These are phyloP conservation scores for Lipomyces chichibuensis DNA, from an alignment of 805 yeast genomes.

Conservation along the genomic window DNA sequence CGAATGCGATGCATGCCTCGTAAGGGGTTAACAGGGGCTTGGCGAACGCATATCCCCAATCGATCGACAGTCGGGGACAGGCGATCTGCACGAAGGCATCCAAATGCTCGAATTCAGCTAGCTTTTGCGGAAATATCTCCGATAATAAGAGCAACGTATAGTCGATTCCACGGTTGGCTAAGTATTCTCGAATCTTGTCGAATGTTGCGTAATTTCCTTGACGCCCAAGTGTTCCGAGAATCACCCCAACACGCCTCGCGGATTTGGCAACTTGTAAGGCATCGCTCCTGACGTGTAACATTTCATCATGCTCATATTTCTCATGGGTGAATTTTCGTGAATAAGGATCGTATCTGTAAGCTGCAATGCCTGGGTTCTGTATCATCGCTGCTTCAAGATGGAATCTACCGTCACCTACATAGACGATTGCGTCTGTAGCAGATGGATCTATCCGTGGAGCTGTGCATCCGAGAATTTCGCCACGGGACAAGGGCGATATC, in stretches of 20 bases:
- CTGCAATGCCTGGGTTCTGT: constrained; percentile 90
- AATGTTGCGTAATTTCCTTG: constrained; percentile 88
- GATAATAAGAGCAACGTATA: constrained; percentile 83
- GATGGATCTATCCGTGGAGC: constrained; percentile 68
- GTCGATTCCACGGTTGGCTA: constrained; percentile 59
- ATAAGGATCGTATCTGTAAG: constrained; percentile 94
- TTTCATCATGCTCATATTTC: constrained; percentile 80
- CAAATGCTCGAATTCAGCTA: constrained; percentile 87
- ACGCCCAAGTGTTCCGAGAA: constrained; percentile 91
- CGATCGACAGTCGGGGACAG: constrained; percentile 92
- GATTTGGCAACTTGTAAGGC: constrained; percentile 66
- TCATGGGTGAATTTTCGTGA: constrained; percentile 88
- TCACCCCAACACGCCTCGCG: constrained; percentile 69
- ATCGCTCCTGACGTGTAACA: constrained; percentile 70
- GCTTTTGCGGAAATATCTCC: constrained; percentile 90
- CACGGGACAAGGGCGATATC: constrained; percentile 87
- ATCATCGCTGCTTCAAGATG: constrained; percentile 96
- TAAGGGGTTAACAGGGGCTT: constrained; percentile 93
- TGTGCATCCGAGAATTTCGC: constrained; percentile 96
- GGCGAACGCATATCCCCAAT: constrained; percentile 97
- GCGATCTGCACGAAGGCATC: constrained; percentile 98
- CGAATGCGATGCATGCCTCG: constrained; percentile 89
- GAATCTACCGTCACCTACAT: constrained; percentile 94
- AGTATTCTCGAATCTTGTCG: constrained; percentile 60
- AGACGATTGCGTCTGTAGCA: constrained; percentile 67